A percentile compares a stretch with the other conserved stretches of the same genome.
Evolutionary conservation across 2,329 filamentous ascomycete genomes (phyloP).

Genomic region (Colletotrichum musicola): DNA sequence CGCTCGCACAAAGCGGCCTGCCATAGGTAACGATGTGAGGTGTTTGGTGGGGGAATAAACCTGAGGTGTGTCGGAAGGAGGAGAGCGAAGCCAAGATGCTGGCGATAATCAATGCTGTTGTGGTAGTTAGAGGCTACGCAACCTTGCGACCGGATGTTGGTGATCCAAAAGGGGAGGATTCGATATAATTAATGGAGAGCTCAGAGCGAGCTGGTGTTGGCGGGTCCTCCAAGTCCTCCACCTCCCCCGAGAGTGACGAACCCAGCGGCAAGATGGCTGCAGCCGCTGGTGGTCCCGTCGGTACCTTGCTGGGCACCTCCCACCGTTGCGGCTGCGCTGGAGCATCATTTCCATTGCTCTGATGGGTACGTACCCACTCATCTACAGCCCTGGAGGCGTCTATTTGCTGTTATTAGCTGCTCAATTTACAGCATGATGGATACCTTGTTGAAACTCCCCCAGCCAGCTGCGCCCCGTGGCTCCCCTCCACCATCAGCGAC

Average conservation of each 20-base stretch:
- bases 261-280: constrained; percentile 31
- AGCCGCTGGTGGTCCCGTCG: constrained; percentile 5
- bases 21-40: constrained; percentile 56
- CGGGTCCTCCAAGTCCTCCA: constrained; percentile 18
- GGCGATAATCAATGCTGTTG: constrained; percentile 33
- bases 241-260: constrained; percentile 27
- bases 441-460: constrained; percentile 32
- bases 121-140: constrained; percentile 25
- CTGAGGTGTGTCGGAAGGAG: neutral
- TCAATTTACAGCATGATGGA: constrained; percentile 23
- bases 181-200: constrained; percentile 28
- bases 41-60: neutral
- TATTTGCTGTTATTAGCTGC: neutral
- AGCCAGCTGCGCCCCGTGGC: constrained; percentile 37
- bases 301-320: constrained; percentile 11
- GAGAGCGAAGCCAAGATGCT: constrained; percentile 8
- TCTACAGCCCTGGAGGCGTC: neutral
- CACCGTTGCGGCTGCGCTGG: neutral
- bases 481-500: constrained; percentile 17
- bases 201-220: constrained; percentile 33
- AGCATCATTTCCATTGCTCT: constrained; percentile 10
- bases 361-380: constrained; percentile 28
- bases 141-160: constrained; percentile 23
- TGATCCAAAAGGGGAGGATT: constrained; percentile 39
- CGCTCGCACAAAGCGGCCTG: constrained; percentile 75